Conservation (phyloP, 176 grass and related monocot genomes). For the Stipa capillata region DNA sequence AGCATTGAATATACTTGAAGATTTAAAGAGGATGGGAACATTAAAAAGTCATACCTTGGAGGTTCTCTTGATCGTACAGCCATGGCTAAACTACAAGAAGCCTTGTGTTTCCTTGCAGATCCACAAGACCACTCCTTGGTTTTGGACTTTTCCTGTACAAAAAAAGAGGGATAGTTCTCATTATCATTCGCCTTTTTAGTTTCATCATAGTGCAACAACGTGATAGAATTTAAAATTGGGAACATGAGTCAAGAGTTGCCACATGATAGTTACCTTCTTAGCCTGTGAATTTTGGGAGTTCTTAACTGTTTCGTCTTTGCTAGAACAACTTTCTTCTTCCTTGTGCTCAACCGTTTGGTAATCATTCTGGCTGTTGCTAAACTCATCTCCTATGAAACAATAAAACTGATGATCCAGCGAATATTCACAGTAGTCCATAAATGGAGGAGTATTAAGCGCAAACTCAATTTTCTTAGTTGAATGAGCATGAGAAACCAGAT, state of each 20-base stretch:
- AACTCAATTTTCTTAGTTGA: neutral
- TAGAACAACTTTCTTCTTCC: constrained; percentile 16
- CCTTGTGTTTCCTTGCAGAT: constrained; percentile 51
- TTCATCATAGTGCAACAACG: neutral
- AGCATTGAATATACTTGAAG: neutral
- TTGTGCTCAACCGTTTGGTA: neutral
- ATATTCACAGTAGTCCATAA: neutral
- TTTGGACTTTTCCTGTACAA: constrained; percentile 25
- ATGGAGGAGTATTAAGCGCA: neutral
- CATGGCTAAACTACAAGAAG: constrained; percentile 33
- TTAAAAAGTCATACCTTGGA: constrained; percentile 26
- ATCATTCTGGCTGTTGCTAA: constrained; percentile 11
- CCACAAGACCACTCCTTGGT: constrained; percentile 49
- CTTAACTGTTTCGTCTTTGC: constrained; percentile 14
- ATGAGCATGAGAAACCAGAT: neutral
- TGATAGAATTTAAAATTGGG: neutral
- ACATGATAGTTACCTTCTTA: constrained; percentile 33
- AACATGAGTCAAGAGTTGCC: neutral
- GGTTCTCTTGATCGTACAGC: constrained; percentile 26
- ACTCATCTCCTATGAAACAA: constrained; percentile 14
- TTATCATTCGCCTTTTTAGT: neutral
- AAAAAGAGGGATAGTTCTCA: neutral
- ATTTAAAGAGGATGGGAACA: neutral
- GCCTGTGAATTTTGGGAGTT: neutral
- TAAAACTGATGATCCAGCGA: neutral